A percentile compares a stretch with the other conserved stretches of the same genome.
Conservation (phyloP, 192 early-diverging fungal species). For the Coemansia sp. region DNA sequence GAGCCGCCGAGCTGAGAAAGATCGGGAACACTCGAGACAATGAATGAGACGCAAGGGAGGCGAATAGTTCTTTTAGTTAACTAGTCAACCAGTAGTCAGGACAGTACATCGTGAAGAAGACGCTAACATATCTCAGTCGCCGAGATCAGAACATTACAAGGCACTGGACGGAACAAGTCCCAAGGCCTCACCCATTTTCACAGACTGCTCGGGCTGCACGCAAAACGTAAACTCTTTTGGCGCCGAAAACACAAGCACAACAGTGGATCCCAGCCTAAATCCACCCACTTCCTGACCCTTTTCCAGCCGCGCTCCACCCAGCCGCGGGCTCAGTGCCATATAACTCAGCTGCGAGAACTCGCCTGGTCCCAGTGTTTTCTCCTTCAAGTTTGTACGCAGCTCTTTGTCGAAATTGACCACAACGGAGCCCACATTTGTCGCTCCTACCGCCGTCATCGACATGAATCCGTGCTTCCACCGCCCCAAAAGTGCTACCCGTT, state of each 20-base stretch:
- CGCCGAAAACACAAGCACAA: slow-evolving; percentile 97
- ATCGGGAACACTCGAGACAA: too few species aligned
- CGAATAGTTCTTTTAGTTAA: too few species aligned
- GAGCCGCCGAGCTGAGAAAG: too few species aligned
- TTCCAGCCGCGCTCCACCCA: slow-evolving; percentile 67
- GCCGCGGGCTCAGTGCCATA: slow-evolving; percentile 57
- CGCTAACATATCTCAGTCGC: too few species aligned
- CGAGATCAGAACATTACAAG: too few species aligned
- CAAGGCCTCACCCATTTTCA: slow-evolving; percentile 82
- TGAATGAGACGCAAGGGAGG: too few species aligned
- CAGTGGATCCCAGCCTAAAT: slow-evolving; percentile 91
- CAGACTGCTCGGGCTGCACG: slow-evolving; percentile 68
- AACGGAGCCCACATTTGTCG: slow-evolving; percentile 97
- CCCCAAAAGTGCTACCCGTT: slow-evolving; percentile 90
- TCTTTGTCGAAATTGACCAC: slow-evolving; percentile 91
- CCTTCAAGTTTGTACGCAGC: slow-evolving; percentile 66
- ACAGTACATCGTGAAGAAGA: too few species aligned
- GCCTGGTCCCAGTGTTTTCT: slow-evolving; percentile 60
- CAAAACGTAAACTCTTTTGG: slow-evolving; percentile 78
- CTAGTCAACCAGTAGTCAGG: too few species aligned
- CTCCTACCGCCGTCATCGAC: slow-evolving; percentile 94
- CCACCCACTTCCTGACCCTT: slow-evolving; percentile 94
- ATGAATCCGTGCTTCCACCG: slow-evolving; percentile 94
- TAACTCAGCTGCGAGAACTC: slow-evolving; percentile 76
- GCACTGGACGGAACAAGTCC: slow-evolving; percentile 30